phyloP scores from a whole-genome alignment of 306 rosid genomes.

The Pachyrhizus erosus region DNA sequence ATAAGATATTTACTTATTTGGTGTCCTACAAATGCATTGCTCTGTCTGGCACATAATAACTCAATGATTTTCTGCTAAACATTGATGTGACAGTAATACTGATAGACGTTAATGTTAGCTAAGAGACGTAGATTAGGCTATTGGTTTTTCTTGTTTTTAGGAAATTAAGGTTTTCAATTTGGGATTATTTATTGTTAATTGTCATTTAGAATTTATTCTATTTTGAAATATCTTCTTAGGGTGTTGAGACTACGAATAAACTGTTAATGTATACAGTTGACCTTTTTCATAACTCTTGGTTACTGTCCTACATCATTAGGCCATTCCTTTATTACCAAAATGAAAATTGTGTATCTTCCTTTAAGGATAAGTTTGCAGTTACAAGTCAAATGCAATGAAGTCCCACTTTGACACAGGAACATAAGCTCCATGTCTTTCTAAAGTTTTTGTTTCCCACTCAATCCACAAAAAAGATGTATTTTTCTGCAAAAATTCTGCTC shows the following conservation, averaged over 20 bases:
- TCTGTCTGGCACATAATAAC: background rate
- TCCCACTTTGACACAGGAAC: background rate
- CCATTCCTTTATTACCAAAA: background rate
- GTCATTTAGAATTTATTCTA: background rate
- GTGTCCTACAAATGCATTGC: conserved; percentile 1
- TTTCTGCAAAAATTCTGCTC: conserved; percentile 1
- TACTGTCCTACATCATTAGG: background rate
- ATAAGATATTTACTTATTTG: background rate
- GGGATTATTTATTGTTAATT: background rate
- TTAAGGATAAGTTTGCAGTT: background rate
- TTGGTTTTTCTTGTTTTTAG: background rate
- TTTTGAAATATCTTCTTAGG: background rate
- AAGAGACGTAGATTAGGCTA: background rate
- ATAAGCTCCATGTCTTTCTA: conserved; percentile 13
- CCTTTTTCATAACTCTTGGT: background rate
- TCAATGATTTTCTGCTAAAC: background rate
- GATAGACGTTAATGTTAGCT: background rate
- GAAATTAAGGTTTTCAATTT: background rate
- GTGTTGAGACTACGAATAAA: background rate
- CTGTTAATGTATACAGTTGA: background rate
- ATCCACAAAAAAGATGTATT: background rate
- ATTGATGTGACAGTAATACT: conserved; percentile 9
- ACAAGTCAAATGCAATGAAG: background rate
- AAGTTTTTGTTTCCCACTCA: conserved; percentile 20
- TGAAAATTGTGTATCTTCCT: background rate